Evolutionary conservation across 2,329 filamentous ascomycete species (phyloP), one percentile per base, ranked within the genome.

Genomic region (Diaporthe aspalathi): DNA sequence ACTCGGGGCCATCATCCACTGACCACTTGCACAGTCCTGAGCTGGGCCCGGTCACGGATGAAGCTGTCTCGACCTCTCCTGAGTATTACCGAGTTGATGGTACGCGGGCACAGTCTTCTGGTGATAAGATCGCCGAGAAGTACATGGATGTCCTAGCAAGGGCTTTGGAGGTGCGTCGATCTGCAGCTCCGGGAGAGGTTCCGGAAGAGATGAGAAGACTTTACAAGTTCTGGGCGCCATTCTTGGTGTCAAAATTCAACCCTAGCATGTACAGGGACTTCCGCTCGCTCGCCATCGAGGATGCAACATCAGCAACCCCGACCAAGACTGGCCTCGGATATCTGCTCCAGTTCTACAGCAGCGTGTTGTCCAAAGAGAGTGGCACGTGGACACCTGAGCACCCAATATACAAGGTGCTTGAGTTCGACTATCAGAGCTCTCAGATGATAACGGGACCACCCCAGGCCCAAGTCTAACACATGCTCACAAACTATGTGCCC

Each of bases 161-260:
- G 69, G 83, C 83, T 3, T 76, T 86, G 49, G 78, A 80, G 35
- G 74, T 82, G 70, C 80, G 84, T 69, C 76, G 78, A 43, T 67
- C 73, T 6, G 79, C 80, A 43, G 73, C 78, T 32, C 43, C 76
- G 22, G 79, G 81, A 57, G 80, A 84, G 70, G 81, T 79, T 49
- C 86, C 88, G 62, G 83, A 84, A 72, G 86, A 90, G 76, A 90
- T 92, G 85, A 86, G 89, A 77, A 85, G 89, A 71, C 86, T 93
- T 38, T 94, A 94, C 82, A 87, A 90, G 74, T 93, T 93, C 83
- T 94, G 92, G 91, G 89, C 90, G 24, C 88, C 92, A 79, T 93
- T 92, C 78, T 85, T 94, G 74, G 87, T 90, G 74, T 86, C 89
- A 76, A 91, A 92, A 81, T 94, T 94, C 86, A 93, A 94, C 80